Percentiles rank a stretch among this genome's conserved stretches.
Evolutionary conservation across 768 basidiomycete species (phyloP).

Genomic region (Russula compacta): DNA sequence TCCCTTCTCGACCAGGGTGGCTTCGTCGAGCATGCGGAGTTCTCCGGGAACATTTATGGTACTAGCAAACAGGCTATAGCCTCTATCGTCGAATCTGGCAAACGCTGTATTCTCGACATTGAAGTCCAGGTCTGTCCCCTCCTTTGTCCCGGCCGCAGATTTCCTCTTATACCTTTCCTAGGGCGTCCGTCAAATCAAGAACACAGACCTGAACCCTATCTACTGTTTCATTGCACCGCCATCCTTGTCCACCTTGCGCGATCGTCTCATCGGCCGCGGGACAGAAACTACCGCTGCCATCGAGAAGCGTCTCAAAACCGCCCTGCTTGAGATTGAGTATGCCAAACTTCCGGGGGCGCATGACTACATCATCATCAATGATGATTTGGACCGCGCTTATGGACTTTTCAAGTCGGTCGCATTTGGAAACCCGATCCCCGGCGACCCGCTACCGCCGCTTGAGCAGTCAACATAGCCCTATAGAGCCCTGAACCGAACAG

Average conservation of each 20-base stretch:
- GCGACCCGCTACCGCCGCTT: conserved; percentile 60
- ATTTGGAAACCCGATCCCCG: conserved; percentile 49
- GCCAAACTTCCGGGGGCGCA: conserved; percentile 68
- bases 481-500: background rate
- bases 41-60: conserved; percentile 90
- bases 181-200: conserved; percentile 90
- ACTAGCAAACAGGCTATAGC: conserved; percentile 74
- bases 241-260: conserved; percentile 55
- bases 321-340: conserved; percentile 73
- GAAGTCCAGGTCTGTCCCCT: conserved; percentile 71
- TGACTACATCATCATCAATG: conserved; percentile 84
- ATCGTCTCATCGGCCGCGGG: conserved; percentile 67
- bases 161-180: conserved; percentile 27
- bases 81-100: conserved; percentile 55
- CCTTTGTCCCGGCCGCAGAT: background rate
- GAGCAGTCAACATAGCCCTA: conserved; percentile 29
- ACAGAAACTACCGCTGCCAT: conserved; percentile 74
- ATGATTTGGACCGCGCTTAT: conserved; percentile 79
- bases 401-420: conserved; percentile 66
- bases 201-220: conserved; percentile 70
- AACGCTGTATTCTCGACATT: conserved; percentile 89
- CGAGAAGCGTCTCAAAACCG: conserved; percentile 65
- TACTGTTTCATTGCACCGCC: conserved; percentile 93
- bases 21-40: conserved; percentile 93
- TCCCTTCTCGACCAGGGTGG: conserved; percentile 57